These are phyloP conservation scores for Choricystis sp. DNA, from an alignment of 139 green algal genomes.

Conservation along the genomic window DNA sequence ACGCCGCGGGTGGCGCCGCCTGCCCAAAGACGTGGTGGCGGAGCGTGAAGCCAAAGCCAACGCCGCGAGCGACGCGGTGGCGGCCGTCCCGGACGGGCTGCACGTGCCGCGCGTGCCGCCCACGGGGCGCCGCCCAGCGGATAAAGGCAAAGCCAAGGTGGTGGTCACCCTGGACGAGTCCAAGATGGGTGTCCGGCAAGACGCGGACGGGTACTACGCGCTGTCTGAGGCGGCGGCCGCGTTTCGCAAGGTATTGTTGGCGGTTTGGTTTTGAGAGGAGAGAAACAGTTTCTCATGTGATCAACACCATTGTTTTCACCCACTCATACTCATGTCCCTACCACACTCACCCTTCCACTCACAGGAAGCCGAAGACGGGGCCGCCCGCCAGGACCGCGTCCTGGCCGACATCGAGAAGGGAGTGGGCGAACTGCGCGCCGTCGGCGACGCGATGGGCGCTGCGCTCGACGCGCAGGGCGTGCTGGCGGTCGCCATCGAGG, in stretches of 20 bases:
- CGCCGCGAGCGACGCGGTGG: background rate
- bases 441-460: slow-evolving; percentile 54
- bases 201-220: background rate
- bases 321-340: too few relatives aligned
- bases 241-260: background rate
- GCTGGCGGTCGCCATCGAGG: slow-evolving; percentile 57
- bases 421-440: slow-evolving; percentile 45
- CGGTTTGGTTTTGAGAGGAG: too few relatives aligned
- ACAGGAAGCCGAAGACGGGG: slow-evolving; percentile 47
- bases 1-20: too few relatives aligned
- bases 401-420: slow-evolving; percentile 58
- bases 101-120: background rate
- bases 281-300: too few relatives aligned
- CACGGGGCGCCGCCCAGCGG: background rate
- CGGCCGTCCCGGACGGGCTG: background rate
- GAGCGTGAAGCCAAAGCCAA: background rate
- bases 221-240: background rate
- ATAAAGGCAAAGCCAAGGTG: background rate
- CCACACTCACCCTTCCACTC: too few relatives aligned
- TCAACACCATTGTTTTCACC: too few relatives aligned
- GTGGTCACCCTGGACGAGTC: too few relatives aligned
- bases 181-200: too few relatives aligned
- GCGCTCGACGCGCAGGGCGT: slow-evolving; percentile 61
- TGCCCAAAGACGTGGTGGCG: background rate
- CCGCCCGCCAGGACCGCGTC: slow-evolving; percentile 46